These are phyloP conservation scores for Paradendryphiella salina DNA, from an alignment of 2,329 filamentous ascomycete genomes.

Conservation along the genomic window DNA sequence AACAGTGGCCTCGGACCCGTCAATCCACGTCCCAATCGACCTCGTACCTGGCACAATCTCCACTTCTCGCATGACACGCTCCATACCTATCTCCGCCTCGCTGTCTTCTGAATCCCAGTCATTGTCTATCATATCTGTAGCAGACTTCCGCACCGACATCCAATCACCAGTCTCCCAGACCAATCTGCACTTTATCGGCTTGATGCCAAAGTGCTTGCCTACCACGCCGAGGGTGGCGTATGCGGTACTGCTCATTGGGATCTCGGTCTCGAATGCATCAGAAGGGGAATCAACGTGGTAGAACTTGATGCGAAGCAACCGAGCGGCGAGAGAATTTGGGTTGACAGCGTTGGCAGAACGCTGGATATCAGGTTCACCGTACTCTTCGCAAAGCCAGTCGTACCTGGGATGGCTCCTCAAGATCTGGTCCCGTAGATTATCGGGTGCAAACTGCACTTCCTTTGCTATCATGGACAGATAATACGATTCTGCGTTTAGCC, in stretches of 20 bases:
- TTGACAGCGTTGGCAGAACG: slow-evolving; percentile 58
- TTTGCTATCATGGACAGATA: slow-evolving; percentile 83
- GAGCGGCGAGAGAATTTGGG: slow-evolving; percentile 78
- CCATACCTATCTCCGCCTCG: slow-evolving; percentile 61
- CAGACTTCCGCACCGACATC: slow-evolving; percentile 70
- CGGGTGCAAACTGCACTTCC: slow-evolving; percentile 66
- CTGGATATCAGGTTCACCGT: slow-evolving; percentile 70
- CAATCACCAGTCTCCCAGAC: slow-evolving; percentile 91
- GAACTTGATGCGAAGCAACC: slow-evolving; percentile 67
- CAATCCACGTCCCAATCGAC: slow-evolving; percentile 81
- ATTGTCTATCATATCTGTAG: slow-evolving; percentile 59
- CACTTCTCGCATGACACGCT: slow-evolving; percentile 76
- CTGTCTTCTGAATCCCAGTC: slow-evolving; percentile 52
- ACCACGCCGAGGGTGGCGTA: slow-evolving; percentile 82
- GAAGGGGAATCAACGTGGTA: slow-evolving; percentile 36
- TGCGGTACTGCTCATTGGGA: slow-evolving; percentile 77
- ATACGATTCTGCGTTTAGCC: slow-evolving; percentile 87
- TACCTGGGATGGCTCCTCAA: slow-evolving; percentile 71
- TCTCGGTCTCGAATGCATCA: slow-evolving; percentile 45
- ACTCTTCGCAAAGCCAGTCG: slow-evolving; percentile 69
- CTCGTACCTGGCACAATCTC: slow-evolving; percentile 79
- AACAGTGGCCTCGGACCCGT: slow-evolving; percentile 70
- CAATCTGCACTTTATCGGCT: slow-evolving; percentile 67
- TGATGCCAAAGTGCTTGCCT: slow-evolving; percentile 67
- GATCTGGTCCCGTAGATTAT: slow-evolving; percentile 59